Base-by-base conservation (phyloP, 1,284 basidiomycete species). In the Xanthoconium separans region DNA sequence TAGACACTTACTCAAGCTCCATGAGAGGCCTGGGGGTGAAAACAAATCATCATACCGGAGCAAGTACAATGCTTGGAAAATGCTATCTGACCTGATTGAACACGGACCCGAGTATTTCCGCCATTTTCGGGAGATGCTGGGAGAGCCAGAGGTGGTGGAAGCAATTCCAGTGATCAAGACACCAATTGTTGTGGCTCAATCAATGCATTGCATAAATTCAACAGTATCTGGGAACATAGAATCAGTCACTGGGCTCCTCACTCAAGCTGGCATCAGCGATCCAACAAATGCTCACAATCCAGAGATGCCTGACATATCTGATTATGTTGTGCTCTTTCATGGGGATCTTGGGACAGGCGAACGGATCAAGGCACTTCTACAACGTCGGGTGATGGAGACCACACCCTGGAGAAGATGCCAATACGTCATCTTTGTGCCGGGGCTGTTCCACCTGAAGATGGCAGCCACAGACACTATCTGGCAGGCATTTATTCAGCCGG, bases 381-480 rank as follows among this genome's bases (percentile, higher is more conserved):
- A 54, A 24, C 13, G 7, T 27, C 27, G 15, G 2, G 29, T 37
- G 22, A 55, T 55, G 20, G 46, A 55, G 41, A 15, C 1, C 16
- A 12, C 45, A 40, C 50, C 44, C 0, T 55, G 54, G 50, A 41
- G 11, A 10, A 20, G 43, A 20, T 41, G 22, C 2, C 43, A 52
- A 12, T n/a, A 52, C 15, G 7, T 55, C 3, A 15, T 55, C 0
- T 55, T 55, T 13, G 13, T 55, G 2, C 49, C 31, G 7, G 47
- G 47, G 4, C 42, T 53, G 2, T 53, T 53, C n/a, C 46, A 53
- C 40, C 22, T 53, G 24, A 53, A 46, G 49, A 50, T 54, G 53
- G 52, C 47, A 1, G 36, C 36, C 2, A 16, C 39, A 10, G 53
- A 54, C 31, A 31, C 44, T 0, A 46, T 54, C 18, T 55, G 41